Conservation (phyloP, 1,139 yeast genomes). For the Protomyces inouyei region DNA sequence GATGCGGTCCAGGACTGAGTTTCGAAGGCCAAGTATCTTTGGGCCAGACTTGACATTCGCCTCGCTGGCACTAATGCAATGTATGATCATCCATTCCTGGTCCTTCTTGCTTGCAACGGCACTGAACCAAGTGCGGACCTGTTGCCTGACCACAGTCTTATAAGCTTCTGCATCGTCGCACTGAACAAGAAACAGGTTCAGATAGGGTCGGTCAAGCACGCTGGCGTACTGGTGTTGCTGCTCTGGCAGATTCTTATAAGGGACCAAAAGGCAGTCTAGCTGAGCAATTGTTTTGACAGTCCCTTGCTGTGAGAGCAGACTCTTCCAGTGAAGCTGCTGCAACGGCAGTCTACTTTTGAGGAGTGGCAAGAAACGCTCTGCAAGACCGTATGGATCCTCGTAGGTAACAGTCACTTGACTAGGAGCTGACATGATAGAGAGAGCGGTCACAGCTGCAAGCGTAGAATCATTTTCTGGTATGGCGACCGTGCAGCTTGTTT, state of each 20-base stretch:
- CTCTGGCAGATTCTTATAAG: neutral
- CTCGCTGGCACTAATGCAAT: constrained; percentile 34
- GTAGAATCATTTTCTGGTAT: too few relatives aligned
- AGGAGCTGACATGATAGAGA: neutral
- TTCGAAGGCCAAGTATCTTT: constrained; percentile 45
- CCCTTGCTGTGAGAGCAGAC: neutral
- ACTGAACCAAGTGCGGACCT: constrained; percentile 74
- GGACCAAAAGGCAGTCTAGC: neutral
- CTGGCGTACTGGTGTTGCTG: constrained; percentile 31
- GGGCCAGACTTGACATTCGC: constrained; percentile 20
- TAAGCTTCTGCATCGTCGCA: constrained; percentile 68
- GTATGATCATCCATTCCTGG: constrained; percentile 62
- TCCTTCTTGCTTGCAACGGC: constrained; percentile 46
- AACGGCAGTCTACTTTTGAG: neutral
- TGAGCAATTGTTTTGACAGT: neutral
- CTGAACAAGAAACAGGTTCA: constrained; percentile 64
- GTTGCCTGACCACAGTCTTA: constrained; percentile 71
- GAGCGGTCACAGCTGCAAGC: too few relatives aligned
- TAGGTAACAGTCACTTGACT: neutral
- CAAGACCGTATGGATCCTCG: neutral
- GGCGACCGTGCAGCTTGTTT: too few relatives aligned
- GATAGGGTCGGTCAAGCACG: constrained; percentile 49
- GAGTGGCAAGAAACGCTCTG: neutral
- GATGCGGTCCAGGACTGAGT: constrained; percentile 61
- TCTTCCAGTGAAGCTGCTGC: constrained; percentile 1